A percentile compares a stretch with the other conserved stretches of the same genome.
phyloP scores from a whole-genome alignment of 768 basidiomycete species.

The Agrocybe praecox region DNA sequence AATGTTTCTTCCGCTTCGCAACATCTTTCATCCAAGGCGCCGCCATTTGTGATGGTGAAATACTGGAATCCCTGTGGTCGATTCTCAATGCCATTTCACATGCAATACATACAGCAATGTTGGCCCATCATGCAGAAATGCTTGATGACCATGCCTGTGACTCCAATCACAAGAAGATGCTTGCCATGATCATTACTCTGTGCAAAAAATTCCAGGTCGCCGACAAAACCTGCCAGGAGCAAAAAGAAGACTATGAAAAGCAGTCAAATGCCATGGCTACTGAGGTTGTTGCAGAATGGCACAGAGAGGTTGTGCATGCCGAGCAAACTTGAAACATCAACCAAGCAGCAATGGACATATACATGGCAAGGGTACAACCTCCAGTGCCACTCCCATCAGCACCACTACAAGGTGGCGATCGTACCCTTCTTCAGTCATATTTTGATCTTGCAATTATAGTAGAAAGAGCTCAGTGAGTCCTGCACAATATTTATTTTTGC shows the following conservation, averaged over 20 bases:
- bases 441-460: neutral
- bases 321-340: neutral
- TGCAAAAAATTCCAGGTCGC: neutral
- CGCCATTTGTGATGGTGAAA: slow-evolving; percentile 12
- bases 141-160: slow-evolving; percentile 25
- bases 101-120: slow-evolving; percentile 7
- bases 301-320: neutral
- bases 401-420: neutral
- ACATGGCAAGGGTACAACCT: neutral
- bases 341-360: neutral
- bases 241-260: neutral
- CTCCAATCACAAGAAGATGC: slow-evolving; percentile 25
- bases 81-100: slow-evolving; percentile 12
- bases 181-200: slow-evolving; percentile 11
- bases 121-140: slow-evolving; percentile 13
- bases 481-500: neutral
- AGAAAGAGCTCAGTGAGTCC: neutral
- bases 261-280: neutral
- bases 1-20: slow-evolving; percentile 27
- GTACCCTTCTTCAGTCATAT: neutral
- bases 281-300: neutral
- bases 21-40: slow-evolving; percentile 12
- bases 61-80: slow-evolving; percentile 24
- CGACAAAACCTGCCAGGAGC: neutral
- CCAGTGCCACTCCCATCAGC: neutral